Base-by-base conservation (phyloP, 2,329 filamentous ascomycete genomes). In the Neofusicoccum umdonicola region DNA sequence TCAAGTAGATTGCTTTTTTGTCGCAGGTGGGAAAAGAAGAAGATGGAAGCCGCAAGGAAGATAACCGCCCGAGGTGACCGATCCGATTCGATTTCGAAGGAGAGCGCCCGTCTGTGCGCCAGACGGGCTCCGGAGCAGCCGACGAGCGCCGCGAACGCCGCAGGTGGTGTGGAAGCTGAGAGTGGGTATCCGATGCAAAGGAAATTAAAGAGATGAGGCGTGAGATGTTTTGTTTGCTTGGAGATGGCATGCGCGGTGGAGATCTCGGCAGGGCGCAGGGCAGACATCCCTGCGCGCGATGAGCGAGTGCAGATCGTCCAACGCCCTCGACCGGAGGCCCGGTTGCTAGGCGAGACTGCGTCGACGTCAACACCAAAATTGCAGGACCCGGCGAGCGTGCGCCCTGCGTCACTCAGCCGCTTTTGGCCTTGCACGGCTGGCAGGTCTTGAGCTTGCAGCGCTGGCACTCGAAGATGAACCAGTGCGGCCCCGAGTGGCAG, bases 381-480 rank as follows among this genome's bases (percentile, higher is more conserved):
- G 58, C 58, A 62, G 58, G 58, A 62, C 44, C 31, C 27, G 27
- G 27, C 4, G 27, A 31, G 27, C 27, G 27, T 31, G 27, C 27
- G 54, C 39, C 27, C 41, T 37, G 31, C 42, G 3, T 8, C 44
- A 17, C 56, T 71, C 75, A 80, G 67, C 78, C 76, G 6, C 70
- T 82, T 82, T 64, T 73, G 68, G 27, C 27, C 3, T 78, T 76
- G 74, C 81, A 83, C 27, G 79, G 79, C 47, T 77, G 73, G 74
- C 82, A 84, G 6, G 79, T 79, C 76, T 83, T 82, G 66, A 82
- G 72, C 72, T 82, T 83, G 79, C 82, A 84, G 63, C 79, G 77
- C 50, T 76, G 68, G 72, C 82, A 84, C 69, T 84, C 81, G 69
- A 76, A 83, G 72, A 84, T 83, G 73, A 75, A 80, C 74, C 79